Base-by-base conservation (phyloP, 2,329 filamentous ascomycete genomes). In the Monascus ruber region DNA sequence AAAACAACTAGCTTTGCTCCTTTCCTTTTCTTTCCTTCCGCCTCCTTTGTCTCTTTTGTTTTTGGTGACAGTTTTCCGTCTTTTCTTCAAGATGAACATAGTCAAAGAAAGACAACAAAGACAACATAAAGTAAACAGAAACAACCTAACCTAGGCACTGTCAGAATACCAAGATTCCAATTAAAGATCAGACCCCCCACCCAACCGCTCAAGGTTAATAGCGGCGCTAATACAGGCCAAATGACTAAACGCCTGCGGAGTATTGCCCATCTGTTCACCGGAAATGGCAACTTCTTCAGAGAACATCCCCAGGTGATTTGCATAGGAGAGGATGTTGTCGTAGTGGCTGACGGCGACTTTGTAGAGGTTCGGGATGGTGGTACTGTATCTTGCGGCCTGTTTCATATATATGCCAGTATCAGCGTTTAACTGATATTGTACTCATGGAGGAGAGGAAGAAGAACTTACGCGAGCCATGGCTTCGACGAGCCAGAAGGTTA, bases 401-500 rank as follows among this genome's bases (percentile, higher is more conserved):
- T 24, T 31, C 24, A 26, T 44, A 39, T 25, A 42, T 17, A 17
- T 17, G 17, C 31, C n/a, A 40, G 42, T 8, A 26, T n/a, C 11
- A 9, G 34, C 9, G 17, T 26, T 44, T 42, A 27, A 33, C 6
- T 9, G 10, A 17, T 9, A 26, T 31, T 31, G 28, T 11, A 27
- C 9, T 27, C 35, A 5, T 38, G 33, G 36, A 31, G 9, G 29
- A 32, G 24, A 10, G 17, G 34, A 31, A 35, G 34, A 31, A 35
- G 70, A 64, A 48, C 73, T 65, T 47, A 81, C 81, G 27, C 83
- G 72, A 26, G 81, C 84, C 62, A 87, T 72, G 24, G 83, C 81
- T 60, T 87, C 83, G 8, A 87, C 81, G 0, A 86, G 74, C 83
- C 83, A 87, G 57, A 87, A 87, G 0, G 82, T 87, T 54, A 82